Conservation (phyloP, 805 yeast genomes). For the Kuraishia piskuri region DNA sequence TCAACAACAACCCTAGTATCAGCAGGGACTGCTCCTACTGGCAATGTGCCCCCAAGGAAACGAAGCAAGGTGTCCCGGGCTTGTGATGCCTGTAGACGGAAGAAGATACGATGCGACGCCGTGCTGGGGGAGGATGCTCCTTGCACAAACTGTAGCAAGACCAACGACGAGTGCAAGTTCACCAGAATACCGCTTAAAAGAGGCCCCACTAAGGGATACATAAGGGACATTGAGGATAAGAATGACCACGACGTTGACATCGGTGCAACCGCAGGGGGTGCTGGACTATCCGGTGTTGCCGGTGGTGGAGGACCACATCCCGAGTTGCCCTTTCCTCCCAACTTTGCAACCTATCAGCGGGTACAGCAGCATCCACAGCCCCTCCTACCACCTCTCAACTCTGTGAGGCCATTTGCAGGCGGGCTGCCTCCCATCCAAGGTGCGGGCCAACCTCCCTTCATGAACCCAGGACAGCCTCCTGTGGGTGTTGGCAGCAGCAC, state of each 20-base stretch:
- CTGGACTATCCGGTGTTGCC: too few relatives aligned
- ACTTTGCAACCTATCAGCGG: background rate
- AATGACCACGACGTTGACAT: background rate
- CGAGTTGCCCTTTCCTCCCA: background rate
- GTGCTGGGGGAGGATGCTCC: constrained; percentile 39
- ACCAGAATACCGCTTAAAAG: constrained; percentile 67
- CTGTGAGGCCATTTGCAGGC: background rate
- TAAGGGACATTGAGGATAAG: constrained; percentile 21
- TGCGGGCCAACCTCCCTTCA: background rate
- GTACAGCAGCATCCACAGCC: background rate
- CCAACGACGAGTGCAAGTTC: constrained; percentile 55
- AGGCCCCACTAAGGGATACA: constrained; percentile 72
- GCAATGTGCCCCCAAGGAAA: constrained; percentile 26
- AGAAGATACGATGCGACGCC: constrained; percentile 67
- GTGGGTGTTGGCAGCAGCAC: background rate
- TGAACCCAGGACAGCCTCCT: background rate
- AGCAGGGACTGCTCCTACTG: background rate
- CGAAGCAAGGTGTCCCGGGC: constrained; percentile 72
- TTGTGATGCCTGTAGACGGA: constrained; percentile 72
- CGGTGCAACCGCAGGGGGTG: background rate
- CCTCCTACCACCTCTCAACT: constrained; percentile 1
- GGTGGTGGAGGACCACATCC: background rate
- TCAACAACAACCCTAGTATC: background rate
- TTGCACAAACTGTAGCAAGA: constrained; percentile 58
- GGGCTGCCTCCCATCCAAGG: background rate